These are phyloP conservation scores for Salisapilia sapeloensis DNA, from an alignment of 352 stramenopile species.

Conservation along the genomic window DNA sequence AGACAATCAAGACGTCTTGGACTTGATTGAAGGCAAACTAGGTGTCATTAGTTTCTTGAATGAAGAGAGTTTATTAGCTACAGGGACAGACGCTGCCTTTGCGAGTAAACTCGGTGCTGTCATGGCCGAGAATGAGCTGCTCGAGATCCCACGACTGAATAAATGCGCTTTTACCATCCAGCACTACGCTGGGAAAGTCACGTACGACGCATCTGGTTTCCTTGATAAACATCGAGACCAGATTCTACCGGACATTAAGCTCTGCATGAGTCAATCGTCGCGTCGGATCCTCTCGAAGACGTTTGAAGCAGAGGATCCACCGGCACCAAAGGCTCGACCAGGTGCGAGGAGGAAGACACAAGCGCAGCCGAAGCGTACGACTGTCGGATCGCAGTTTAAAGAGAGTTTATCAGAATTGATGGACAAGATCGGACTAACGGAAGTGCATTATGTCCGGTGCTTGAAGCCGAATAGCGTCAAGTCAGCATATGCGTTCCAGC, in stretches of 20 bases:
- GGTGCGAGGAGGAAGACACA: conserved; percentile 23
- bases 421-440: conserved; percentile 74
- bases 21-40: conserved; percentile 79
- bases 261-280: conserved; percentile 62
- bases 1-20: conserved; percentile 84
- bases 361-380: conserved; percentile 43
- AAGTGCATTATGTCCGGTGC: conserved; percentile 78
- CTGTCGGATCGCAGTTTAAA: conserved; percentile 75
- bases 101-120: conserved; percentile 76
- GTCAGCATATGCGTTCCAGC: conserved; percentile 48
- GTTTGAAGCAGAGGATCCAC: conserved; percentile 22
- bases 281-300: conserved; percentile 48
- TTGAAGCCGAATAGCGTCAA: conserved; percentile 71
- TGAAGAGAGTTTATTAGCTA: conserved; percentile 75
- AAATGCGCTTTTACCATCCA: conserved; percentile 74
- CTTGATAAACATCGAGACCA: conserved; percentile 75
- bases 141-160: conserved; percentile 70
- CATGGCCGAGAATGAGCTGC: conserved; percentile 75
- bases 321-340: conserved; percentile 3
- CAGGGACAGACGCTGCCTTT: conserved; percentile 74
- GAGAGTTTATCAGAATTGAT: conserved; percentile 67
- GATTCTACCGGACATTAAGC: conserved; percentile 71
- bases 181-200: conserved; percentile 78
- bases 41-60: conserved; percentile 84
- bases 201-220: conserved; percentile 67